Base-by-base conservation (phyloP, 495 filamentous ascomycete species). In the Clohesyomyces aquaticus region DNA sequence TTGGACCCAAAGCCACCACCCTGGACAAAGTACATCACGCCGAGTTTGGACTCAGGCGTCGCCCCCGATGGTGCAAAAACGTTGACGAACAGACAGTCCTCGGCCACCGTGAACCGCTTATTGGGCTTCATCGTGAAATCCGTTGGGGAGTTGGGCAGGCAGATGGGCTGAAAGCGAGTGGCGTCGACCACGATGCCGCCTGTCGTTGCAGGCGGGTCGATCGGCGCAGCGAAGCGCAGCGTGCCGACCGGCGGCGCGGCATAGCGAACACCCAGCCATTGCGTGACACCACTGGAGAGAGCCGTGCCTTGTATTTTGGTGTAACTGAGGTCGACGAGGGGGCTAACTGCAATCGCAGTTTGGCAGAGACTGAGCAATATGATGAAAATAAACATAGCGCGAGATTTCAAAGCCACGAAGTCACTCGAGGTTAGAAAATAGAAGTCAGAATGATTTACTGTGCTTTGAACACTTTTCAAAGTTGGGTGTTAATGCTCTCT, bases 11-110 rank as follows among this genome's bases (percentile, higher is more conserved):
- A 91, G 16, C 88, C 89, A 16, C 89, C 88, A 19, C 88, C 88
- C 66, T 88, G 86, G 50, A 92, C 87, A 63, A 83, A 91, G 48
- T 90, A 81, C 77, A 81, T 90, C 2, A 91, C 87, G 0, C 87
- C 88, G 1, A 89, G 73, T 19, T 79, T 83, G 2, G 63, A 66
- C 1, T 18, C 10, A 18, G 55, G 14, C 0, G 63, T 60, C 0
- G 81, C 80, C 28, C 79, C 77, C 0, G 80, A 73, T 1, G 89
- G 89, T 3, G 87, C 82, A 74, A 84, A 91, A 21, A 93, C 80
- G 63, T 91, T 86, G 10, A 86, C 75, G 63, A 86, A 90, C 1
- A 93, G 81, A 71, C 89, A 91, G 65, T 93, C 88, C 71, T 93
- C 89, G 3, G 54, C 53, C 21, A 73, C 75, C 0, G 79, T 82